Percentiles rank a stretch among this genome's conserved stretches.
Evolutionary conservation across 805 yeast species (phyloP).

Genomic region (Tanozyma kutaoensis): DNA sequence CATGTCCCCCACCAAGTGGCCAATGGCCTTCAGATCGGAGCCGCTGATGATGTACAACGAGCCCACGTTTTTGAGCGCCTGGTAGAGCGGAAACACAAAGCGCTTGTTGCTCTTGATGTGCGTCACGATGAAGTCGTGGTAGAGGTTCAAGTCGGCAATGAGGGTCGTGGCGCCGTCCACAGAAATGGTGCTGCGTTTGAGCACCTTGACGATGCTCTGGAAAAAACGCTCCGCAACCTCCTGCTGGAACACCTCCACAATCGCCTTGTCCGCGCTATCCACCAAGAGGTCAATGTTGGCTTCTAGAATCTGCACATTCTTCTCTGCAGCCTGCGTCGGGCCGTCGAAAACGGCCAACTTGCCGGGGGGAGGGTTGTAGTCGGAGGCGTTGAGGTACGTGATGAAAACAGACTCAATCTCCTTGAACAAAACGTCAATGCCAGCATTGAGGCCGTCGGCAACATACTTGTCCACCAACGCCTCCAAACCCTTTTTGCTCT

Average conservation of each 20-base stretch:
- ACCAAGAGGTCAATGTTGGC: conserved; percentile 62
- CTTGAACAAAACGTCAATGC: conserved; percentile 76
- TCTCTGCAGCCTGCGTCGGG: conserved; percentile 49
- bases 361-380: conserved; percentile 37
- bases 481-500: conserved; percentile 72
- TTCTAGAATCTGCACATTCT: conserved; percentile 47
- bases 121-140: conserved; percentile 50
- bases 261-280: conserved; percentile 77
- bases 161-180: conserved; percentile 73
- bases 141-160: conserved; percentile 69
- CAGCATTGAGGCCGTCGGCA: conserved; percentile 87
- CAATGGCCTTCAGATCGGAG: conserved; percentile 70
- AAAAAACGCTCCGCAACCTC: conserved; percentile 86
- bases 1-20: conserved; percentile 69
- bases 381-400: conserved; percentile 43
- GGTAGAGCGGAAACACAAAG: conserved; percentile 62
- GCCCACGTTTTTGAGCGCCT: conserved; percentile 73
- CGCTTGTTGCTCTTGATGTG: conserved; percentile 44
- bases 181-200: conserved; percentile 61
- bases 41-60: conserved; percentile 65
- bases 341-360: conserved; percentile 10
- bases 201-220: conserved; percentile 57
- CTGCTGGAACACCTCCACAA: conserved; percentile 86
- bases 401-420: conserved; percentile 57
- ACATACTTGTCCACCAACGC: conserved; percentile 73